Percentiles rank a stretch among this genome's conserved stretches.
Conservation (phyloP, 345 rosid species). For the Pugionium cornutum region DNA sequence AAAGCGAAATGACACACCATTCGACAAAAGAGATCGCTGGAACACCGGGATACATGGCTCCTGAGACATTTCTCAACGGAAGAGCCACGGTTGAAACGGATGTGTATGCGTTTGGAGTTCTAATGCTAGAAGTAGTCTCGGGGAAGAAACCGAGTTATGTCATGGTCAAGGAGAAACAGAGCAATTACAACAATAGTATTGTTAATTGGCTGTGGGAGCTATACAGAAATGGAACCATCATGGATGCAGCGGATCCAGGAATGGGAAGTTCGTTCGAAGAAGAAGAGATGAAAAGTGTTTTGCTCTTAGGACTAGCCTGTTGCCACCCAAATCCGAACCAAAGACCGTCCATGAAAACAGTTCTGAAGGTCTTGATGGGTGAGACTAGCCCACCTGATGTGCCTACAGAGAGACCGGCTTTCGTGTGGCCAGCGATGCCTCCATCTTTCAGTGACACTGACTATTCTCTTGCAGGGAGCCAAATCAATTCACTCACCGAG, state of each 20-base stretch:
- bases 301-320: slow-evolving; percentile 73
- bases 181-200: slow-evolving; percentile 49
- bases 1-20: slow-evolving; percentile 66
- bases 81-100: slow-evolving; percentile 70
- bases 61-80: slow-evolving; percentile 60
- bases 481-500: slow-evolving; percentile 42
- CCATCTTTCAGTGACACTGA: slow-evolving; percentile 52
- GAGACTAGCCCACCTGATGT: slow-evolving; percentile 55
- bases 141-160: slow-evolving; percentile 56
- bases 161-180: slow-evolving; percentile 34
- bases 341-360: slow-evolving; percentile 68
- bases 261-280: slow-evolving; percentile 41
- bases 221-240: slow-evolving; percentile 47
- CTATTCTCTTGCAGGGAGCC: slow-evolving; percentile 42
- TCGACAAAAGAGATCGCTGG: slow-evolving; percentile 70
- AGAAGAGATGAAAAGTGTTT: slow-evolving; percentile 49
- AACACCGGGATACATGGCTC: slow-evolving; percentile 87
- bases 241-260: slow-evolving; percentile 55
- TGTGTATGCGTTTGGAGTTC: slow-evolving; percentile 66
- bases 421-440: slow-evolving; percentile 73
- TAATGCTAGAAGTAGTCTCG: slow-evolving; percentile 60
- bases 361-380: slow-evolving; percentile 64
- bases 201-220: slow-evolving; percentile 74
- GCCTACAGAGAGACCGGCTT: slow-evolving; percentile 64
- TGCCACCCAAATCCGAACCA: slow-evolving; percentile 75